These are phyloP conservation scores for Lachnellula hyalina DNA, from an alignment of 2,329 filamentous ascomycete genomes.

Conservation along the genomic window DNA sequence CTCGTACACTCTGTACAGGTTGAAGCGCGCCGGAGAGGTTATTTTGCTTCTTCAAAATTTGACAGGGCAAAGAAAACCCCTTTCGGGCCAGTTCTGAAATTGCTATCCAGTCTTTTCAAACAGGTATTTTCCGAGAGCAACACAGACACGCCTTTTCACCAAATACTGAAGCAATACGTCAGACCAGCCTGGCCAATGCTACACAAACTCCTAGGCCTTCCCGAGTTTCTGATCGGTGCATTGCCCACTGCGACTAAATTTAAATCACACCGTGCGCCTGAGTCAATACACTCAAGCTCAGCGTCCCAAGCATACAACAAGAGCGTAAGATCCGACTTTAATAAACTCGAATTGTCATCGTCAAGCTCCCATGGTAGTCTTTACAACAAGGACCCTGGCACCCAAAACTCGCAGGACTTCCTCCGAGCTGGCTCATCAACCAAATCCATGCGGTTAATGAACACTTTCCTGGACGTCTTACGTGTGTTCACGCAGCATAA, in stretches of 20 bases:
- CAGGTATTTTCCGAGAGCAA: constrained; percentile 64
- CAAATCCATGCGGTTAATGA: constrained; percentile 71
- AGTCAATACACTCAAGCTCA: constrained; percentile 13
- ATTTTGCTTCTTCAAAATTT: constrained; percentile 62
- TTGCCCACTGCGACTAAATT: constrained; percentile 1
- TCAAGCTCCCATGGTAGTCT: constrained; percentile 24
- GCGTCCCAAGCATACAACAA: constrained; percentile 27
- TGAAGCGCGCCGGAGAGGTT: constrained; percentile 56
- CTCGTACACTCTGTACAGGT: constrained; percentile 58
- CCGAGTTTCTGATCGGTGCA: constrained; percentile 61
- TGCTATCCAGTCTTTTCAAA: constrained; percentile 61
- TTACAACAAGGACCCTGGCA: constrained; percentile 32
- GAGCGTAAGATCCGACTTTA: constrained; percentile 23
- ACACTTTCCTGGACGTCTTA: constrained; percentile 81
- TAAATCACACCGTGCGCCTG: not conserved
- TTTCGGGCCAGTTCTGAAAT: constrained; percentile 58
- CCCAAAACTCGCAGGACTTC: constrained; percentile 54
- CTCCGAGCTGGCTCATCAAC: constrained; percentile 52
- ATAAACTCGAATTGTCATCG: constrained; percentile 25
- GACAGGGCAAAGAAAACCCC: constrained; percentile 55
- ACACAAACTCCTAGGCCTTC: constrained; percentile 55
- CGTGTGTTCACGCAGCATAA: constrained; percentile 77
- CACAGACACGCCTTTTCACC: constrained; percentile 59
- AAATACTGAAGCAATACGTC: constrained; percentile 55
- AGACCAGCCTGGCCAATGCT: constrained; percentile 60